A percentile compares a stretch with the other conserved stretches of the same genome.
Conservation (phyloP, 2,329 filamentous ascomycete species). For the Penicillium polonicum region DNA sequence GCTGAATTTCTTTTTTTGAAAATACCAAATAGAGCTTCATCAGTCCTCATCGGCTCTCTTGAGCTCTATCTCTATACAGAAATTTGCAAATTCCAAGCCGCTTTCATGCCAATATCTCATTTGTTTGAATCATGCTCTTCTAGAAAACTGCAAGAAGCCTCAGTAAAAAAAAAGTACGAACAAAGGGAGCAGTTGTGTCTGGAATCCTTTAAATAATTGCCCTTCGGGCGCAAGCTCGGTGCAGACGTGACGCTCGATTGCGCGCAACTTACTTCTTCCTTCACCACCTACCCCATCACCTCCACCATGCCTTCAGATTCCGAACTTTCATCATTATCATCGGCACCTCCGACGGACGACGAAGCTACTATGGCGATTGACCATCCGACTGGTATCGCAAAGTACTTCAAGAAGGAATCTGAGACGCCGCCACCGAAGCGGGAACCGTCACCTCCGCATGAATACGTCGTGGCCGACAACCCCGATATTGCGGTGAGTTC, state of each 20-base stretch:
- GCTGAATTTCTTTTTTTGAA: neutral
- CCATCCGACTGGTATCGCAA: conserved; percentile 44
- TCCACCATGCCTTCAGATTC: conserved; percentile 53
- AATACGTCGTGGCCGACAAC: conserved; percentile 87
- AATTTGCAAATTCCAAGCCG: neutral
- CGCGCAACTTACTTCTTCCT: conserved; percentile 27
- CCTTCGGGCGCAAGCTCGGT: conserved; percentile 16
- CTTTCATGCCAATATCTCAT: neutral
- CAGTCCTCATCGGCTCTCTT: neutral
- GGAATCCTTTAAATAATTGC: conserved; percentile 13
- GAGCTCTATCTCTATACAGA: neutral
- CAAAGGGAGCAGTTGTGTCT: conserved; percentile 7
- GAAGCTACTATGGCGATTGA: conserved; percentile 48
- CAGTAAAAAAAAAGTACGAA: neutral
- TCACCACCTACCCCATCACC: conserved; percentile 29
- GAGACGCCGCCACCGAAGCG: conserved; percentile 70
- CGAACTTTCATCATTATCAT: conserved; percentile 59
- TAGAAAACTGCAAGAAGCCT: neutral
- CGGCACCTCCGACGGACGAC: conserved; percentile 59
- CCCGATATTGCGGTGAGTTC: conserved; percentile 83
- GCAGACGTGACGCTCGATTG: conserved; percentile 24
- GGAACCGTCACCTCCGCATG: conserved; percentile 83
- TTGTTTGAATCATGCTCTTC: neutral
- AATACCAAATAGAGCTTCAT: neutral
- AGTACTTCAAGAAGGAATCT: conserved; percentile 49